phyloP scores from a whole-genome alignment of 768 basidiomycete species.

The Leccinum rimulosum region DNA sequence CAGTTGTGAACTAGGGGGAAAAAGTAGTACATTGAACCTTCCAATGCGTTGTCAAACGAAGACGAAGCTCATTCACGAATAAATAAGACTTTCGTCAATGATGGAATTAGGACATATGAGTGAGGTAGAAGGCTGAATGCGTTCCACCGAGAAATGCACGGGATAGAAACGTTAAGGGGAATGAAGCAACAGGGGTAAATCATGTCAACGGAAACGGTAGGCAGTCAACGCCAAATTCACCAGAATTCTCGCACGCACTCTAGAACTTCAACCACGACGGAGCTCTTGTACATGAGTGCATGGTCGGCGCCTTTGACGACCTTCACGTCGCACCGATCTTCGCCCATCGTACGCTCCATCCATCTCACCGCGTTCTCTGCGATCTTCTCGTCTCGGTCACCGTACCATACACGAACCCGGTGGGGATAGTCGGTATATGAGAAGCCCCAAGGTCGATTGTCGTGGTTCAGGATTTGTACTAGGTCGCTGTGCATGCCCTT shows the following conservation, averaged over 20 bases:
- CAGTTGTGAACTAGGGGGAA: slow-evolving; percentile 22
- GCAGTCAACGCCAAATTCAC: slow-evolving; percentile 26
- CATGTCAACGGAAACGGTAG: slow-evolving; percentile 1
- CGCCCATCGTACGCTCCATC: slow-evolving; percentile 86
- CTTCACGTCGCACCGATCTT: slow-evolving; percentile 70
- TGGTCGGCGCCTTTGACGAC: slow-evolving; percentile 90
- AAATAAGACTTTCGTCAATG: slow-evolving; percentile 10
- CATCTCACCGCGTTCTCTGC: slow-evolving; percentile 86
- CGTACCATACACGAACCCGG: slow-evolving; percentile 85
- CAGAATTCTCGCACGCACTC: slow-evolving; percentile 65
- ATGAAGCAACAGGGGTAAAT: slow-evolving; percentile 18
- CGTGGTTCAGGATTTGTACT: slow-evolving; percentile 87
- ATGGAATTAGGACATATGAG: slow-evolving; percentile 8
- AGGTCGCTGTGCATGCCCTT: slow-evolving; percentile 91
- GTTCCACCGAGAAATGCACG: slow-evolving; percentile 18
- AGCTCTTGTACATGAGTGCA: slow-evolving; percentile 88
- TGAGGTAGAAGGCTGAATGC: slow-evolving; percentile 1
- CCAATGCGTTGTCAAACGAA: slow-evolving; percentile 19
- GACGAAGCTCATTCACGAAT: slow-evolving; percentile 18
- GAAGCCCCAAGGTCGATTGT: slow-evolving; percentile 88
- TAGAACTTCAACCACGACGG: slow-evolving; percentile 81
- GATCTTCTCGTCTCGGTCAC: slow-evolving; percentile 91
- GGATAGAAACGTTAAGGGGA: slow-evolving; percentile 10
- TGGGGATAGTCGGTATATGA: slow-evolving; percentile 79
- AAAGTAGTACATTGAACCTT: slow-evolving; percentile 33